Evolutionary conservation across 495 filamentous ascomycete species (phyloP).

Genomic region (Neurospora discreta): DNA sequence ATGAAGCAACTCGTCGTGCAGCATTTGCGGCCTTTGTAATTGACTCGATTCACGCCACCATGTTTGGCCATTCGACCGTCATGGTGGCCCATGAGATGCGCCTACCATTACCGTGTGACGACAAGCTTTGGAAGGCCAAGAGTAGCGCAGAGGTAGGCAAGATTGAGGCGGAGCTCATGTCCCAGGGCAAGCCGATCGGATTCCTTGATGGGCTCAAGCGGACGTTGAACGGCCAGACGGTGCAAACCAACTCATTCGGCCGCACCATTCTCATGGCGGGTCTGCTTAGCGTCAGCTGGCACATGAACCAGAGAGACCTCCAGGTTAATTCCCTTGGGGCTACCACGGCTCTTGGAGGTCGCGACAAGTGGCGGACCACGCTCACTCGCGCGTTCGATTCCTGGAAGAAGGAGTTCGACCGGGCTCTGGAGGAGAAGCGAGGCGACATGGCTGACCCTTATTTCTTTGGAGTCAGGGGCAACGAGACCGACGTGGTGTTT

Average conservation of each 20-base stretch:
- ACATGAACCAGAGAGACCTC: conserved; percentile 93
- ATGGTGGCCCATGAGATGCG: conserved; percentile 97
- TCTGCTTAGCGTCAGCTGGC: conserved; percentile 87
- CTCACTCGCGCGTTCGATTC: conserved; percentile 86
- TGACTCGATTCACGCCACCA: conserved; percentile 91
- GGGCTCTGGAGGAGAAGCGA: conserved; percentile 42
- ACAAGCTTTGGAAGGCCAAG: conserved; percentile 85
- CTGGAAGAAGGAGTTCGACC: conserved; percentile 91
- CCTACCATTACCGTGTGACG: conserved; percentile 85
- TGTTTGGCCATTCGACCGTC: conserved; percentile 95
- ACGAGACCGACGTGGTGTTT: conserved; percentile 67
- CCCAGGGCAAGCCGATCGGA: conserved; percentile 74
- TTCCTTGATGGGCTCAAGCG: conserved; percentile 89
- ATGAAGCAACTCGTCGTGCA: conserved; percentile 78
- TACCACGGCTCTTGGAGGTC: conserved; percentile 68
- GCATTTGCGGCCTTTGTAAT: conserved; percentile 94
- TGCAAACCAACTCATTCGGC: conserved; percentile 89
- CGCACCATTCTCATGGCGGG: conserved; percentile 95
- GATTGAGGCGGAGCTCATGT: conserved; percentile 70
- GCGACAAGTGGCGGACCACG: conserved; percentile 85
- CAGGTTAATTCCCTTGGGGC: conserved; percentile 81
- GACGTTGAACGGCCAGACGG: conserved; percentile 75
- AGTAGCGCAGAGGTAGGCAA: conserved; percentile 80
- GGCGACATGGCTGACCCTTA: conserved; percentile 36
- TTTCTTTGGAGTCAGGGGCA: conserved; percentile 29